These are phyloP conservation scores for Laguncularia racemosa DNA, from an alignment of 345 rosid species.

Conservation along the genomic window DNA sequence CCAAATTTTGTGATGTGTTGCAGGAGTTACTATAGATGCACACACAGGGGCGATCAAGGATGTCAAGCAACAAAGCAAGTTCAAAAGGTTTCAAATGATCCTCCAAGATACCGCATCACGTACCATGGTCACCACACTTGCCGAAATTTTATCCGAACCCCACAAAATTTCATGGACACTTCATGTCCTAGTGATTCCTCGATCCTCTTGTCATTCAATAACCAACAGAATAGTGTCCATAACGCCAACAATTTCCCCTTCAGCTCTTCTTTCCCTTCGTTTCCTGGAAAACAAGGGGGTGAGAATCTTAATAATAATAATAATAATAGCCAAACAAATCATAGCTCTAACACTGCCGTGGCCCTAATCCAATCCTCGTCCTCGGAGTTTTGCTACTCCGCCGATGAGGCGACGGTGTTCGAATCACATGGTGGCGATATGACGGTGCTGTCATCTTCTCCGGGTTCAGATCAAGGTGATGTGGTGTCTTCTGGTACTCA, in stretches of 20 bases:
- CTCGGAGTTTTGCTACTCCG: constrained; percentile 1
- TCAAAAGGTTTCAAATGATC: constrained; percentile 26
- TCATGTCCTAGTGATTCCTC: constrained; percentile 10
- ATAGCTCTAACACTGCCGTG: too few relatives aligned
- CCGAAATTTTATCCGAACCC: constrained; percentile 10
- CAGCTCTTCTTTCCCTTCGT: background rate
- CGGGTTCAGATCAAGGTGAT: constrained; percentile 7
- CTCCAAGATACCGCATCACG: constrained; percentile 33
- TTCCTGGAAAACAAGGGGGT: too few relatives aligned
- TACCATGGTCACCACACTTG: constrained; percentile 43
- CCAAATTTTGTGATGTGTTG: background rate
- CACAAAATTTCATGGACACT: constrained; percentile 13
- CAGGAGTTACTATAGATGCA: constrained; percentile 52
- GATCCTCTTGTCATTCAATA: constrained; percentile 27
- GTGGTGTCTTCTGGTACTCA: background rate
- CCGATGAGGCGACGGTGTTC: background rate
- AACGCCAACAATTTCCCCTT: constrained; percentile 2
- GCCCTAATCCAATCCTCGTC: background rate
- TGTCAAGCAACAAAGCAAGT: constrained; percentile 54
- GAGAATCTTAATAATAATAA: too few relatives aligned
- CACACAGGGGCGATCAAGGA: constrained; percentile 36
- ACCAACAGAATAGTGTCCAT: background rate
- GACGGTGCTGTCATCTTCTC: background rate
- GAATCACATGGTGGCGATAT: background rate
- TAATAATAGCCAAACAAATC: background rate